phyloP scores from a whole-genome alignment of 2,329 filamentous ascomycete genomes.

The Fusarium udum region DNA sequence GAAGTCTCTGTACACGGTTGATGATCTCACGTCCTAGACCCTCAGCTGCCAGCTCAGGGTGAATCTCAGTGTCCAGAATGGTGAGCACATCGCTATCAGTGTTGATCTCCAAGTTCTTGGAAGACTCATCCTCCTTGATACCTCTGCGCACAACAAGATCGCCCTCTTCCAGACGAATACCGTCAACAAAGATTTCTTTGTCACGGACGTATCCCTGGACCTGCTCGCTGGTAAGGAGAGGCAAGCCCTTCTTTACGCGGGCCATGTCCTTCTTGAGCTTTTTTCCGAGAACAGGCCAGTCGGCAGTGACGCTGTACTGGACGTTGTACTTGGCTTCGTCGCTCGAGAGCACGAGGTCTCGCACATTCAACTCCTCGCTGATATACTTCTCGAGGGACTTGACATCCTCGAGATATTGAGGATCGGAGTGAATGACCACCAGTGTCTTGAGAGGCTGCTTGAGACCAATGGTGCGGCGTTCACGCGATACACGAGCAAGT shows the following conservation, averaged over 20 bases:
- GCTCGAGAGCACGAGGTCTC: constrained; percentile 82
- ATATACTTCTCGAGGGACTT: constrained; percentile 89
- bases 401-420: constrained; percentile 86
- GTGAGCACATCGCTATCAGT: constrained; percentile 90
- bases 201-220: constrained; percentile 80
- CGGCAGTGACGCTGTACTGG: constrained; percentile 86
- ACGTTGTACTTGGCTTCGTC: constrained; percentile 94
- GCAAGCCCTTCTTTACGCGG: constrained; percentile 90
- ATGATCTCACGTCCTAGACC: constrained; percentile 92
- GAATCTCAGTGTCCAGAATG: constrained; percentile 83
- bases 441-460: constrained; percentile 93
- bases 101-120: constrained; percentile 83
- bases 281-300: constrained; percentile 95
- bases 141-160: constrained; percentile 83
- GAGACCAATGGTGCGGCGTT: constrained; percentile 83
- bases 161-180: constrained; percentile 81
- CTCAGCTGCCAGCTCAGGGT: constrained; percentile 87
- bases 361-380: constrained; percentile 89
- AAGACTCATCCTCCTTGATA: constrained; percentile 75
- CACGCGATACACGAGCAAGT: constrained; percentile 84
- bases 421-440: constrained; percentile 85
- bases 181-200: constrained; percentile 82
- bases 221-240: constrained; percentile 78
- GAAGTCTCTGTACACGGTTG: constrained; percentile 88
- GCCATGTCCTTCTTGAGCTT: constrained; percentile 96